These are phyloP conservation scores for Termitomyces sp. DNA, from an alignment of 768 basidiomycete genomes.

Conservation along the genomic window DNA sequence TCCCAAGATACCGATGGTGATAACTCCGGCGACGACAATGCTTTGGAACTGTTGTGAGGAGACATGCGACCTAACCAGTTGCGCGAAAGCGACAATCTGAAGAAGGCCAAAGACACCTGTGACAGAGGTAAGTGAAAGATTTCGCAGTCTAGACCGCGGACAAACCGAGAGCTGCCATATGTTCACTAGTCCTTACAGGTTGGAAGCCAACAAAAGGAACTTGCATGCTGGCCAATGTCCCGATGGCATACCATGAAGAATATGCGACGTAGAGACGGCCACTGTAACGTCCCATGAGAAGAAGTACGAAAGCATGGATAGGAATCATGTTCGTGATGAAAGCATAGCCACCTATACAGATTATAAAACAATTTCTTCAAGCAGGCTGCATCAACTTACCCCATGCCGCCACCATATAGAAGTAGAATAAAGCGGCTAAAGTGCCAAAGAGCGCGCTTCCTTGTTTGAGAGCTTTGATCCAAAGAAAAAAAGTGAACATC, in stretches of 20 bases:
- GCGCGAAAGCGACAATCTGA: constrained; percentile 91
- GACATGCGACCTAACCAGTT: constrained; percentile 83
- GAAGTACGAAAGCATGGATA: constrained; percentile 87
- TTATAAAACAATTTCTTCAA: constrained; percentile 1
- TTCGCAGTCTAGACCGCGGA: background rate
- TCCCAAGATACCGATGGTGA: constrained; percentile 68
- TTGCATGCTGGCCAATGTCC: constrained; percentile 97
- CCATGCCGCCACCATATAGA: constrained; percentile 99
- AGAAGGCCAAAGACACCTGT: constrained; percentile 91
- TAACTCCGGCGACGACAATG: constrained; percentile 64
- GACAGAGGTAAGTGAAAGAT: background rate
- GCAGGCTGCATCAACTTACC: constrained; percentile 41
- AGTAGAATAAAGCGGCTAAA: constrained; percentile 92
- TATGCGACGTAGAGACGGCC: constrained; percentile 91
- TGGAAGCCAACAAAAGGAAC: constrained; percentile 99
- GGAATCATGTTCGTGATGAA: constrained; percentile 99
- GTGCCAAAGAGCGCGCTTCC: constrained; percentile 93
- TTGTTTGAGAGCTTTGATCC: constrained; percentile 94
- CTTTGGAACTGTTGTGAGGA: constrained; percentile 90
- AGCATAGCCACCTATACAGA: constrained; percentile 77
- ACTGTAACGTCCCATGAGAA: constrained; percentile 95
- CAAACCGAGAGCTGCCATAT: constrained; percentile 95
- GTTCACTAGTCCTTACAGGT: constrained; percentile 95
- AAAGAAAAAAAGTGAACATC: constrained; percentile 97
- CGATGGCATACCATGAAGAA: constrained; percentile 97